Base-by-base conservation (phyloP, 805 yeast species). In the Candida ovalis region DNA sequence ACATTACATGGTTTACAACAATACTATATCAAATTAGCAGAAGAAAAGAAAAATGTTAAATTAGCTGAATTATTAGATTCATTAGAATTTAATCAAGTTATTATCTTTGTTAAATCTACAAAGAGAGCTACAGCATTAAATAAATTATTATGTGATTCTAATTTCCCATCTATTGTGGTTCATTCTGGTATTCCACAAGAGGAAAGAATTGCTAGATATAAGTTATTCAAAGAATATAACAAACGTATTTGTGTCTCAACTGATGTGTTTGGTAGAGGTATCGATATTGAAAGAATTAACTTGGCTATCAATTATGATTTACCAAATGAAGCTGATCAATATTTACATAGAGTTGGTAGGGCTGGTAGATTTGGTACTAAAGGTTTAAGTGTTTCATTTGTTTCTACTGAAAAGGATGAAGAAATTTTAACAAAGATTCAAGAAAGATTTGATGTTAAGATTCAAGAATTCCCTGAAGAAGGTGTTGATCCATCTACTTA, bases 281-380 rank as follows among this genome's bases (percentile, higher is more conserved):
- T 92, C 64, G 99, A 92, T 81, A 92, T 92, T 60, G 99, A 92
- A 80, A 89, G 99, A 76, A 92, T 92, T 74, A 92, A 92, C 75
- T 75, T 92, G 70, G 99, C 99, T 53, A 90, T 92, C 77, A 94
- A 92, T 78, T 92, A 92, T 73, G 99, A 92, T 73, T 76, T 92
- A 77, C 97, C 99, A 61, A 77, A 72, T 57, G 97, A 91, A 75
- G 96, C 98, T 56, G 98, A 92, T 72, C 97, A 94, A 73, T 92
- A 94, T 74, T 81, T 92, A 69, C 99, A 92, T 78, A 89, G 99
- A 77, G 99, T 92, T 55, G 99, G 99, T 67, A 90, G 99, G 82
- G 99, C 99, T 59, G 99, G 99, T 75, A 91, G 99, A 81, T 92
- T 92, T 64, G 99, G 99, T 77, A 92, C 99, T 68, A 92, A 92